phyloP scores from a whole-genome alignment of 169 alveolate species.

The Toxoplasma gondii region DNA sequence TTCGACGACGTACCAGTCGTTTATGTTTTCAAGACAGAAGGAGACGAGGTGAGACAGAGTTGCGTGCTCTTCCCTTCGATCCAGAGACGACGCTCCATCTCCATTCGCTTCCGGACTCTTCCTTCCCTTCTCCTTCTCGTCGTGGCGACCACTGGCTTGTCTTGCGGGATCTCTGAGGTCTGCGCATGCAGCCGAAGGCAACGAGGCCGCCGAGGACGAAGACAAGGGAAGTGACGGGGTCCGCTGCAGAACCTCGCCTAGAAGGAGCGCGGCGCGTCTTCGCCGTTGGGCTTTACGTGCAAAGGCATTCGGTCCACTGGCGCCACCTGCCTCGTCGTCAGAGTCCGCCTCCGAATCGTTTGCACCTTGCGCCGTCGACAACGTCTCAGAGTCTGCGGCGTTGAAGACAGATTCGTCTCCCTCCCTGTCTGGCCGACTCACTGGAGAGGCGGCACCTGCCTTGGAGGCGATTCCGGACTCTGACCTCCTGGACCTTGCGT shows the following conservation, averaged over 20 bases:
- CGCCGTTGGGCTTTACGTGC: conserved; percentile 23
- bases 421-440: not conserved
- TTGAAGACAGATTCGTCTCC: not conserved
- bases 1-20: conserved; percentile 35
- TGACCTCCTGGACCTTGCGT: not conserved
- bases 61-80: not conserved
- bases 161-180: too few species aligned
- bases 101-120: not conserved
- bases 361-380: not conserved
- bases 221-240: not conserved
- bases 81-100: not conserved
- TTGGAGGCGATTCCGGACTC: not conserved
- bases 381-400: not conserved
- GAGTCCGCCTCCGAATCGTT: not conserved
- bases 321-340: not conserved
- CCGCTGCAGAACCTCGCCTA: conserved; percentile 36
- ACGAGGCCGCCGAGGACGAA: not conserved
- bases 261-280: conserved; percentile 17
- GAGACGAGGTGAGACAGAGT: not conserved
- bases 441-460: not conserved
- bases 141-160: not conserved
- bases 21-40: not conserved
- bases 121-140: conserved; percentile 6
- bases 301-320: not conserved
- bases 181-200: too few species aligned